These are phyloP conservation scores for Asterophora lycoperdoides DNA, from an alignment of 768 basidiomycete genomes.

Conservation along the genomic window DNA sequence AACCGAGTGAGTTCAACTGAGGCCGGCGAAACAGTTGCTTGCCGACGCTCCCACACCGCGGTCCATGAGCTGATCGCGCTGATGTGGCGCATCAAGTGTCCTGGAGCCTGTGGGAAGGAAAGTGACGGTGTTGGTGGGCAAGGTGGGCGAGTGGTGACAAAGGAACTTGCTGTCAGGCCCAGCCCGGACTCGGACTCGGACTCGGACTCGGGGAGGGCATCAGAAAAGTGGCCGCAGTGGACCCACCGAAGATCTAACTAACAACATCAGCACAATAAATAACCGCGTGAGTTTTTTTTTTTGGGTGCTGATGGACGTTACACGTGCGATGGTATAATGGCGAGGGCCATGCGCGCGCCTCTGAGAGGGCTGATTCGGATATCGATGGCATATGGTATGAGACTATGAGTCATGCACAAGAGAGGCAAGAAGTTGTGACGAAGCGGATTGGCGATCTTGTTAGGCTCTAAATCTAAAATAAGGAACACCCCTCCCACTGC, in stretches of 20 bases:
- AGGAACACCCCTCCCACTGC: not conserved
- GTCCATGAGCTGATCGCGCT: not conserved
- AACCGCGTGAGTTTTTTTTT: slow-evolving; percentile 2
- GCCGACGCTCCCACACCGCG: not conserved
- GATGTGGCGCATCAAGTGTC: slow-evolving; percentile 11
- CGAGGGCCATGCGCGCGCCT: too few species aligned
- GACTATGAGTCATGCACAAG: too few species aligned
- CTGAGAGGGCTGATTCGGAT: too few species aligned
- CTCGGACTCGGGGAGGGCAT: not conserved
- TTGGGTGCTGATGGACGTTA: slow-evolving; percentile 8
- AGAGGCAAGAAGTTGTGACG: not conserved
- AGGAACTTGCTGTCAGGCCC: not conserved
- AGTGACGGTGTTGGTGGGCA: too few species aligned
- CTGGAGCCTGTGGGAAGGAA: slow-evolving; percentile 1
- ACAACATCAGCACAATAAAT: slow-evolving; percentile 3
- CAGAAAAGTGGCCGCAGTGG: slow-evolving; percentile 4
- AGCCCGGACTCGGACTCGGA: too few species aligned
- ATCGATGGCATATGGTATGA: too few species aligned
- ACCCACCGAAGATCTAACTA: not conserved
- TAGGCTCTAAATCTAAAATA: not conserved
- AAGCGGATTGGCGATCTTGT: slow-evolving; percentile 7
- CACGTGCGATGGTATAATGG: slow-evolving; percentile 8
- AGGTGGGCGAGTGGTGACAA: too few species aligned
- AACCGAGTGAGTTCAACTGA: not conserved
- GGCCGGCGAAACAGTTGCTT: not conserved